Conservation (phyloP, 371 early-diverging fungal genomes). For the Saksenaea vasiformis region DNA sequence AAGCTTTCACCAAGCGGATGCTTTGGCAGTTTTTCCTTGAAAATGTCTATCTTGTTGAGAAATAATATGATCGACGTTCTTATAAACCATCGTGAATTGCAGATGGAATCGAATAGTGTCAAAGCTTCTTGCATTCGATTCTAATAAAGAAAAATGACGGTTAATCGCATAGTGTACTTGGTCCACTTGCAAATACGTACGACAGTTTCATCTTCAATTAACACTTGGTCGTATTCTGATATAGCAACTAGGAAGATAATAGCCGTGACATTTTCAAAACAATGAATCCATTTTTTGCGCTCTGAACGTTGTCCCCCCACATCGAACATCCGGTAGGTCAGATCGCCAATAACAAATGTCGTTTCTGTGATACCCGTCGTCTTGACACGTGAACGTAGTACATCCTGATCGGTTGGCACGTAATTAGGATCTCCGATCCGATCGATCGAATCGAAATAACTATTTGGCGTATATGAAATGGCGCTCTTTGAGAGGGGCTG, state of each 20-base stretch:
- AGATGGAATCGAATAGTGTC: constrained; percentile 94
- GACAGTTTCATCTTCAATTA: constrained; percentile 91
- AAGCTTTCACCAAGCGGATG: constrained; percentile 83
- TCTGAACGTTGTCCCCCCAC: constrained; percentile 91
- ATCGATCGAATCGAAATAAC: constrained; percentile 91
- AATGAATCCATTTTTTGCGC: constrained; percentile 93
- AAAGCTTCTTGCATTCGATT: constrained; percentile 97
- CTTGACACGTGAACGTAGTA: constrained; percentile 81
- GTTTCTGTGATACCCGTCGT: constrained; percentile 89
- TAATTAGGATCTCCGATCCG: constrained; percentile 78
- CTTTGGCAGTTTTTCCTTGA: constrained; percentile 83
- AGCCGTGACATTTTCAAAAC: constrained; percentile 92
- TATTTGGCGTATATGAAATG: constrained; percentile 16
- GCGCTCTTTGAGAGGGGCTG: not conserved
- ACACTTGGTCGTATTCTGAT: constrained; percentile 90
- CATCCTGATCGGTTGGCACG: constrained; percentile 85
- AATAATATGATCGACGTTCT: constrained; percentile 94
- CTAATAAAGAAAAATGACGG: constrained; percentile 28
- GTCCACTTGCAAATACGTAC: constrained; percentile 39
- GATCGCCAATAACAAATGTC: constrained; percentile 78
- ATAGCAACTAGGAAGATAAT: constrained; percentile 92
- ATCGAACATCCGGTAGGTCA: constrained; percentile 89
- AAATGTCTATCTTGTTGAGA: constrained; percentile 95
- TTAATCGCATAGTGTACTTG: not conserved
- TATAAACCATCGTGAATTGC: constrained; percentile 93